Evolutionary conservation across 2,329 filamentous ascomycete species (phyloP), one percentile per base, ranked within the genome.

Genomic region (Diaporthe helianthi): DNA sequence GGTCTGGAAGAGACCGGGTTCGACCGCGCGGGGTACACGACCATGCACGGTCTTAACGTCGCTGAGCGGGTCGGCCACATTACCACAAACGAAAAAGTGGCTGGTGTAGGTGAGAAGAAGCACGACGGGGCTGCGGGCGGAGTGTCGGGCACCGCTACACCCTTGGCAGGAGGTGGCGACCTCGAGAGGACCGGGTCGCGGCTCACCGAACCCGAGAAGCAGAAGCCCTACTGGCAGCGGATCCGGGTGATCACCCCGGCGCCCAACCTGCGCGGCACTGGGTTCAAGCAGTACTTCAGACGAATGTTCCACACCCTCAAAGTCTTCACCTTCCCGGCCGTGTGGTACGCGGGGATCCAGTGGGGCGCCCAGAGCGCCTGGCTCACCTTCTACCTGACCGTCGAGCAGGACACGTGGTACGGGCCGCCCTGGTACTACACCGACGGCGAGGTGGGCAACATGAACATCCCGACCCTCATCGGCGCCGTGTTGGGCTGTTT

Each of bases 211-310:
- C 76, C 36, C 72, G 75, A 71, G 64, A 49, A 58, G 15, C 79
- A 77, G 46, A 87, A 84, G 74, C 81, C 83, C 0, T 89, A 89
- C 77, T 82, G 81, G 78, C 79, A 88, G 73, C 83, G 85, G 31
- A 87, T 89, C 63, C 82, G 81, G 12, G 75, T 87, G 58, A 85
- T 89, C 71, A 89, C 86, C 0, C 86, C 83, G 0, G 84, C 86
- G 0, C 83, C 83, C 2, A 88, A 87, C 67, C 74, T 88, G 64
- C 80, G 80, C 22, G 87, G 86, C 2, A 80, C 81, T 0, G 86
- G 86, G 8, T 81, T 85, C 71, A 83, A 81, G 73, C 86, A 89
- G 73, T 89, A 88, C 72, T 76, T 82, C 33, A 75, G 79, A 49
- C 85, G 86, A 2, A 79, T 89, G 2, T 84, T 83, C 72, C 84